Evolutionary conservation across 2,329 filamentous ascomycete genomes (phyloP), one percentile per base, ranked within the genome.

Genomic region (Colletotrichum sojae): DNA sequence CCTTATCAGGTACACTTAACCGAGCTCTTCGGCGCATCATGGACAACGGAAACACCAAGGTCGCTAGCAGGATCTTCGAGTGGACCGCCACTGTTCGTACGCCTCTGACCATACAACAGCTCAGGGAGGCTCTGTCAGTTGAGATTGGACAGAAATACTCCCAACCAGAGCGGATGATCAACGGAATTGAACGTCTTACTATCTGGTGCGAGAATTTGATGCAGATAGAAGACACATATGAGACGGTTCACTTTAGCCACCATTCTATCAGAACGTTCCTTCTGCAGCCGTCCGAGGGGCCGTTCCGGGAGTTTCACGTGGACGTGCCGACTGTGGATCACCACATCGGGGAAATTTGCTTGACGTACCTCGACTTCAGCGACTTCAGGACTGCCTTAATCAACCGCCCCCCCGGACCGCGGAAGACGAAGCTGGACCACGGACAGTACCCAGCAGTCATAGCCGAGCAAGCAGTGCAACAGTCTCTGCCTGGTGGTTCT

Each of bases 331-430:
- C 75, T 15, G 75, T 73, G 1, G 73, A 83, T 60, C 72, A 75
- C 31, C 54, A 73, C 6, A 63, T 79, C 48, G 79, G 79, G 3
- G 77, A 81, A 39, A 75, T 80, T 52, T 83, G 81, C 68, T 52
- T 82, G 15, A 80, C 79, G 0, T 84, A 83, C 67, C 77, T 83
- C 18, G 71, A 78, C 10, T 81, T 81, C 57, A 78, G 75, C 45
- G 78, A 82, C 49, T 83, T 83, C 46, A 76, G 82, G 58, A 77
- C 73, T 2, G 71, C 77, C 8, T 4, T 79, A 16, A 66, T 27
- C n/a, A 12, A 45, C 25, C 6, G 2, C 3, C 22, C 22, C 15
- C 6, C 15, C 15, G 13, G 16, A 36, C 15, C 6, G 5, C 5
- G 9, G 13, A n/a, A 12, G 15, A 53, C 25, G 4, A 25, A 8